These are phyloP conservation scores for Rhododendron griersonianum DNA, from an alignment of 148 eudicot genomes.

Conservation along the genomic window DNA sequence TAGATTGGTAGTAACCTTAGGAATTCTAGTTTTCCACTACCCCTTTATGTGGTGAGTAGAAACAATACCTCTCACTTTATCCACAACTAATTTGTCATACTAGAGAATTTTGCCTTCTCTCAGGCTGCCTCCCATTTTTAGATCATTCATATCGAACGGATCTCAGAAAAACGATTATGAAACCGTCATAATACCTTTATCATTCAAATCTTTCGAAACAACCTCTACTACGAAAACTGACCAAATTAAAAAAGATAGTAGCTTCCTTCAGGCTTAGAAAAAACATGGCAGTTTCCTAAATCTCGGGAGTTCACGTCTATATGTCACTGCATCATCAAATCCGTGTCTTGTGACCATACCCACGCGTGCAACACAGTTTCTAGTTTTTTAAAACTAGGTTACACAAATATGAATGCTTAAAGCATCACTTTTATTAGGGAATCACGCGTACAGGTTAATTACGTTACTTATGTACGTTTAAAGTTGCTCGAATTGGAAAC, in stretches of 20 bases:
- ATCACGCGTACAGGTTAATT: not conserved
- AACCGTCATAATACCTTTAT: not conserved
- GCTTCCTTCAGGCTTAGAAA: not conserved
- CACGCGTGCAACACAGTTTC: not conserved
- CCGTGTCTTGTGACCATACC: not conserved
- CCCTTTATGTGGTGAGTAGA: not conserved
- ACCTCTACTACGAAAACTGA: not conserved
- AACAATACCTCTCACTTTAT: not conserved
- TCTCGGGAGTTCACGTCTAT: not conserved
- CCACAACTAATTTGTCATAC: not conserved
- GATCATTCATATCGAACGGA: not conserved
- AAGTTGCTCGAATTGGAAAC: not conserved
- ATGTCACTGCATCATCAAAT: not conserved
- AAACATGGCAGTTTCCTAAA: not conserved
- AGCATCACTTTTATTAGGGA: not conserved
- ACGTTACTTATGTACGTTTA: not conserved
- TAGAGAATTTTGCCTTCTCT: not conserved
- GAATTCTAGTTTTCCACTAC: not conserved
- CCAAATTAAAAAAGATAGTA: not conserved
- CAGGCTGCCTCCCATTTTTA: not conserved
- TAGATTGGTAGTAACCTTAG: not conserved
- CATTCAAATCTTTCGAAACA: not conserved
- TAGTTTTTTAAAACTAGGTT: not conserved
- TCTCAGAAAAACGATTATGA: not conserved
- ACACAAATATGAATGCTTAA: not conserved